Percentiles rank a stretch among this genome's conserved stretches.
These are phyloP conservation scores for Yamadazyma siamensis DNA, from an alignment of 1,139 yeast species.

Conservation along the genomic window DNA sequence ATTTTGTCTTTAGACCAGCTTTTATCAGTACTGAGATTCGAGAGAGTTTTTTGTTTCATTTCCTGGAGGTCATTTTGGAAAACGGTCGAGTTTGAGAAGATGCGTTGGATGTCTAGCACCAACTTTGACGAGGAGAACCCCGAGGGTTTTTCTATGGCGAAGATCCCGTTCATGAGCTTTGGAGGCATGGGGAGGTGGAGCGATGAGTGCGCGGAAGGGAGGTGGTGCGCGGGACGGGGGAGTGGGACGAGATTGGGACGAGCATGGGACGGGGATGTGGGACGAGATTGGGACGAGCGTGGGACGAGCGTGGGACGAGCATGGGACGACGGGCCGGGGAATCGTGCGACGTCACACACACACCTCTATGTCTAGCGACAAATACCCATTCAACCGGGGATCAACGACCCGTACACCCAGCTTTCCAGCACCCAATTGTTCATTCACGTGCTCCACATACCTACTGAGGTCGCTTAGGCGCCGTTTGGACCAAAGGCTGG, in stretches of 20 bases:
- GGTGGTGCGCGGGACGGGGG: not conserved
- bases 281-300: no score
- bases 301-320: no score
- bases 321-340: no score
- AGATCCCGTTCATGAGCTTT: constrained; percentile 70
- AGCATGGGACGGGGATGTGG: no score
- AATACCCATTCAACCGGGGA: constrained; percentile 55
- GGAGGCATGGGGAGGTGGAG: no score
- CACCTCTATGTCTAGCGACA: constrained; percentile 36
- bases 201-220: constrained; percentile 1
- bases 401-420: no score
- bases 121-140: constrained; percentile 81
- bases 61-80: constrained; percentile 54
- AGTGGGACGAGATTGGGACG: no score
- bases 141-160: constrained; percentile 89
- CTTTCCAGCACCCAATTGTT: no score
- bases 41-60: constrained; percentile 28
- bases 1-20: constrained; percentile 45
- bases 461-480: no score
- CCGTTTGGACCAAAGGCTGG: constrained; percentile 18
- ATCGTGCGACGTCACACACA: no score
- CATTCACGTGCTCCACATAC: no score
- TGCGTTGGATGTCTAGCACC: constrained; percentile 58
- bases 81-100: constrained; percentile 57
- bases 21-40: constrained; percentile 41